Evolutionary conservation across 179 eudicot species (phyloP), one percentile per base, ranked within the genome.

Genomic region (Silene coronaria): DNA sequence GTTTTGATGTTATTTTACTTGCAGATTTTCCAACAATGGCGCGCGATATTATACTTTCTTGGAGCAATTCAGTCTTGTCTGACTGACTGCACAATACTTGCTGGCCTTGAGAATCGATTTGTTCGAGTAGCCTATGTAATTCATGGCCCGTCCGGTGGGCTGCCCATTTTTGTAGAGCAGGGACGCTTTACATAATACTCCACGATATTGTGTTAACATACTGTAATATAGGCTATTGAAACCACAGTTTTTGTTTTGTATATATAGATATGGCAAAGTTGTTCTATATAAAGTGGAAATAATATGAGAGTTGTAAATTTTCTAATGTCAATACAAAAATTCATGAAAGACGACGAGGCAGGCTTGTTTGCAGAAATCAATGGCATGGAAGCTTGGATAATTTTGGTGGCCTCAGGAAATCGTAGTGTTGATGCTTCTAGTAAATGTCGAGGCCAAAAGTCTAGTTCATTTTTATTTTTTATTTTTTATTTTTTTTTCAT

Each of bases 21-120:
- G 88, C 91, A 93, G 97, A 89, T 64, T 77, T 93, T 6, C 98
- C 98, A 9, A 80, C 89, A 67, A 89, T 90, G 84, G 93, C 91
- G 12, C 84, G 97, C 27, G 98, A 93, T 79, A 59, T 85, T 68
- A 74, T 93, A 86, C 97, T 93, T 81, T 91, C 98, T 14, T 93
- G 98, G 98, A 90, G 86, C 73, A 82, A 87, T 58, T 88, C 97
- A 17, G 79, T 91, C 65, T 84, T 91, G 57, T 85, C 81, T 27
- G 91, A 91, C 81, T 81, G 78, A 60, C 61, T 12, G 34, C 62
- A 27, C 24, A 22, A 48, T 57, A 51, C 57, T 17, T 51, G 1
- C 16, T 17, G 57, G 6, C n/a, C 57, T 51, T 36, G 62, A 68
- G 30, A 46, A 45, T 76, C 24, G 70, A 28, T 11, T 12, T 58